A percentile compares a stretch with the other conserved stretches of the same genome.
phyloP scores from a whole-genome alignment of 352 stramenopile genomes.

The Globisporangium nagaii region DNA sequence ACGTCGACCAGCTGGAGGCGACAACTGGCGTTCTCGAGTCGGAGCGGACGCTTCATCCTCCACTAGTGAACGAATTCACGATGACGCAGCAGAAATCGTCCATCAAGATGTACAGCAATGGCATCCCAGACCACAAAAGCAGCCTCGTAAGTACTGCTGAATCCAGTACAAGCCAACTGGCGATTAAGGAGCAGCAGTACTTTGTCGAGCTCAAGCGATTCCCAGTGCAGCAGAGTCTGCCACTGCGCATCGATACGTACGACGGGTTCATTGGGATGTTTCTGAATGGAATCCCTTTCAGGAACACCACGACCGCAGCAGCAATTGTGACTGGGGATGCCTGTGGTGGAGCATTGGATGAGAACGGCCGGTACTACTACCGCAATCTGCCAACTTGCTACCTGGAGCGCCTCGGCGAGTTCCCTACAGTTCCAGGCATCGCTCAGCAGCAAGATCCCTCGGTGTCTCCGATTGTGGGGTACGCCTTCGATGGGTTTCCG shows the following conservation, averaged over 20 bases:
- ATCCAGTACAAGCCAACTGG: not conserved
- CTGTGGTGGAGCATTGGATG: conserved; percentile 50
- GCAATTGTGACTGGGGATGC: not conserved
- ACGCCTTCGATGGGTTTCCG: conserved; percentile 57
- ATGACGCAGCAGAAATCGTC: conserved; percentile 32
- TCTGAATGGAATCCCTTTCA: conserved; percentile 59
- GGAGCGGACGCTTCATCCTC: not conserved
- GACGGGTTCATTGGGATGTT: conserved; percentile 43
- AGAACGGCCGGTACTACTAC: conserved; percentile 46
- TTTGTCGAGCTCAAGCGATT: conserved; percentile 62
- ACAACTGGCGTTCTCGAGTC: conserved; percentile 16
- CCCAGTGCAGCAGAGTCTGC: conserved; percentile 22
- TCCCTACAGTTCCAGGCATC: not conserved
- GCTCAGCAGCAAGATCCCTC: not conserved
- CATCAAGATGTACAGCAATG: conserved; percentile 59
- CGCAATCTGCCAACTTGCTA: conserved; percentile 32
- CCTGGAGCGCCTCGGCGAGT: conserved; percentile 12
- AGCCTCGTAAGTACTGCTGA: not conserved
- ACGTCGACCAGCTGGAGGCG: conserved; percentile 47
- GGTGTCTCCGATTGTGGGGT: conserved; percentile 38
- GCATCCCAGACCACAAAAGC: conserved; percentile 39
- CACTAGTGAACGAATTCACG: conserved; percentile 34
- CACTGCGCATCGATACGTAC: conserved; percentile 15
- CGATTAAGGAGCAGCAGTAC: conserved; percentile 31
- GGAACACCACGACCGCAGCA: conserved; percentile 10